Base-by-base conservation (phyloP, 768 basidiomycete species). In the Xanthoconium stramineum region DNA sequence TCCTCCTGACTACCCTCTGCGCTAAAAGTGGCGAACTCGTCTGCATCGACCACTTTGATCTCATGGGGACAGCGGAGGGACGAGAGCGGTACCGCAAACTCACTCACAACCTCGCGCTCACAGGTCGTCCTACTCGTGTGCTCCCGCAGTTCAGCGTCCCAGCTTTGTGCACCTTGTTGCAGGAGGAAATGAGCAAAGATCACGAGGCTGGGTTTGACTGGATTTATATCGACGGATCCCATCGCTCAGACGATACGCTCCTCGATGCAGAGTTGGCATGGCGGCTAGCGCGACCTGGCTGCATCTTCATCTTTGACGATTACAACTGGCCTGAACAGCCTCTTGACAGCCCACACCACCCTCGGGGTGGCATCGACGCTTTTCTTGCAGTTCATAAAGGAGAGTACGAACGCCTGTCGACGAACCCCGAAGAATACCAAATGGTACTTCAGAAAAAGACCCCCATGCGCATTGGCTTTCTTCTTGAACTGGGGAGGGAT, bases 41-140 rank as follows among this genome's bases (percentile, higher is more conserved):
- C 37, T 83, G 81, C 61, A 76, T 84, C 56, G 83, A 84, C 62
- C 83, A 83, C 58, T 83, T 84, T 60, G 83, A 84, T 55, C 74
- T 84, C 39, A 71, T 80, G 69, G 57, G 44, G 1, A 82, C 83
- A 15, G 61, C 67, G 2, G 81, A 76, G 7, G 83, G 83, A 32
- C 68, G 69, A 42, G 76, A 79, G 59, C 74, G 83, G 1, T 69
- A 72, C 64, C 60, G 64, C 17, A 79, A 71, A 58, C 62, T 84
- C 45, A 66, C 61, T 37, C 78, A 80, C 61, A 84, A 84, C 62
- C 72, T 84, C 28, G 30, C 67, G 10, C 60, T 76, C 52, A 78
- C 81, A 5, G 77, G 78, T 19, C 74, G 73, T 61, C 66, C 67
- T 32, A 75, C 73, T 51, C 79, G 81, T 39, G 66, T 84, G 57